These are phyloP conservation scores for Juglanconis juglandina DNA, from an alignment of 2,329 filamentous ascomycete species.

Conservation along the genomic window DNA sequence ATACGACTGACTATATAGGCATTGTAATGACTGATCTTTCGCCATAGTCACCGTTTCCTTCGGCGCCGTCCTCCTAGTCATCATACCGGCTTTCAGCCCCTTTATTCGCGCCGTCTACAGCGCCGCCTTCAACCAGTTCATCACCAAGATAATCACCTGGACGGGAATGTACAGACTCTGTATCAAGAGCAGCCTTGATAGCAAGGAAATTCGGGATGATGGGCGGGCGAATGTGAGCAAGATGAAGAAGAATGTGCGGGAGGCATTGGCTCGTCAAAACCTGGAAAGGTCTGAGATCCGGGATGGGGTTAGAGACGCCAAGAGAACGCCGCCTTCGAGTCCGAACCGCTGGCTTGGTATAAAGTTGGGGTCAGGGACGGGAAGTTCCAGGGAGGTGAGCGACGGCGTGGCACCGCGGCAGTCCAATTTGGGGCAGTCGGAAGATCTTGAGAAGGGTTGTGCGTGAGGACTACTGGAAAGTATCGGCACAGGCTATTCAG, in stretches of 20 bases:
- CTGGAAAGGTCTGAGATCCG: slow-evolving; percentile 2
- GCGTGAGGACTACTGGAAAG: too few relatives aligned
- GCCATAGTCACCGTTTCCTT: slow-evolving; percentile 13
- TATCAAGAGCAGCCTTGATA: slow-evolving; percentile 1
- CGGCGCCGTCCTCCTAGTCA: slow-evolving; percentile 7
- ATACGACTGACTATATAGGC: neutral
- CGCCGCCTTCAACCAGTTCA: neutral
- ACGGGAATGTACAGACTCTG: slow-evolving; percentile 9
- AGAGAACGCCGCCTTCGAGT: neutral
- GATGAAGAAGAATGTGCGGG: slow-evolving; percentile 10
- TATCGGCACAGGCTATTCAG: too few relatives aligned
- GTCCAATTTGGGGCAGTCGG: too few relatives aligned
- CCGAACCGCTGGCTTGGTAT: neutral
- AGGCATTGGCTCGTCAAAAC: neutral
- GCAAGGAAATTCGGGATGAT: slow-evolving; percentile 1
- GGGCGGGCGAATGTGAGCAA: neutral
- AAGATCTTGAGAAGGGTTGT: too few relatives aligned
- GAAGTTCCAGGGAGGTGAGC: neutral
- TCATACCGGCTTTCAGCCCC: slow-evolving; percentile 14
- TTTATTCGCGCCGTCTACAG: slow-evolving; percentile 4
- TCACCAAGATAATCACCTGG: neutral
- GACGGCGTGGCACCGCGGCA: too few relatives aligned
- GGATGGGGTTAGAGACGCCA: slow-evolving; percentile 5
- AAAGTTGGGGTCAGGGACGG: neutral
- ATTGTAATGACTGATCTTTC: neutral